Evolutionary conservation across 768 basidiomycete genomes (phyloP).

Genomic region (Boletus huronensis): DNA sequence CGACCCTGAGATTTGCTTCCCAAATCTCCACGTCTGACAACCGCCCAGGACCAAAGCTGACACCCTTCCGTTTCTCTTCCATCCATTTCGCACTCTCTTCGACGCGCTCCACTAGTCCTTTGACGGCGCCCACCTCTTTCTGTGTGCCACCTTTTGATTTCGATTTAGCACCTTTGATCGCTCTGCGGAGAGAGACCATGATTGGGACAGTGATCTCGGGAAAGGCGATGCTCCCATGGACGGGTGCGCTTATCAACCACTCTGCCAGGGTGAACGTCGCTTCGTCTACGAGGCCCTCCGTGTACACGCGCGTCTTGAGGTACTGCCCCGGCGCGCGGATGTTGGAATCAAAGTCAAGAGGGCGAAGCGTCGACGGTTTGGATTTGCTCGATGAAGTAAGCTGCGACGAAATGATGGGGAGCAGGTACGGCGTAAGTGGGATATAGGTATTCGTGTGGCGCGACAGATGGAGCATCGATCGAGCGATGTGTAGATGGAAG

Average conservation of each 20-base stretch:
- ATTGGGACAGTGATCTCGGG: slow-evolving; percentile 88
- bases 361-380: slow-evolving; percentile 82
- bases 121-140: slow-evolving; percentile 64
- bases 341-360: slow-evolving; percentile 82
- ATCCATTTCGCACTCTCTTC: slow-evolving; percentile 84
- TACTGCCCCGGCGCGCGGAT: slow-evolving; percentile 90
- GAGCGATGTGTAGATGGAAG: slow-evolving; percentile 88
- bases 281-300: slow-evolving; percentile 83
- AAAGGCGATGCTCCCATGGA: slow-evolving; percentile 87
- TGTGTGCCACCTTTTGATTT: slow-evolving; percentile 31
- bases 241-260: slow-evolving; percentile 66
- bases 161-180: slow-evolving; percentile 60
- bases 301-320: slow-evolving; percentile 80
- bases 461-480: slow-evolving; percentile 83
- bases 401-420: slow-evolving; percentile 79
- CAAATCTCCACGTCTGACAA: slow-evolving; percentile 67
- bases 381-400: slow-evolving; percentile 66
- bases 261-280: slow-evolving; percentile 73
- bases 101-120: slow-evolving; percentile 78
- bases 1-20: slow-evolving; percentile 60
- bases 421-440: slow-evolving; percentile 80
- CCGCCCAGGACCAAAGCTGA: slow-evolving; percentile 74
- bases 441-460: slow-evolving; percentile 83
- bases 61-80: slow-evolving; percentile 61
- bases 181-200: slow-evolving; percentile 64